Conservation (phyloP, 345 rosid species). For the Euclidium syriacum region DNA sequence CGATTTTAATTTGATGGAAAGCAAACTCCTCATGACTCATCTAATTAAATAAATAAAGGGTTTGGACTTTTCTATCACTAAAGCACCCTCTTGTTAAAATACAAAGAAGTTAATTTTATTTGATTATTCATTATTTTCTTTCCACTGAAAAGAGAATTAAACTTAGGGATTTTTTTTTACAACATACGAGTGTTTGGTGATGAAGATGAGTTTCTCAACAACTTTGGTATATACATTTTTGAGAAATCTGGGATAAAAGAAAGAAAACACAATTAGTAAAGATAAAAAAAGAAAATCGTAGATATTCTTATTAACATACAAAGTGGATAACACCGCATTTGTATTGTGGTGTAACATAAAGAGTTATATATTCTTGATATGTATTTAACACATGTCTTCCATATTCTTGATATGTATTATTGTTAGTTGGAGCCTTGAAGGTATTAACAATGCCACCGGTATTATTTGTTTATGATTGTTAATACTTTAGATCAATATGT, state of each 20-base stretch:
- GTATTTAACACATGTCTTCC: conserved; percentile 4
- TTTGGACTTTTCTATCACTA: not conserved
- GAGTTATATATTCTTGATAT: not conserved
- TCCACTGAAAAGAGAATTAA: not conserved
- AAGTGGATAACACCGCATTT: conserved; percentile 15
- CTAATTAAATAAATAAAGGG: not conserved
- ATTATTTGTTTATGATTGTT: not conserved
- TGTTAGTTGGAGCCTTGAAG: conserved; percentile 7
- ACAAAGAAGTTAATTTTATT: not conserved
- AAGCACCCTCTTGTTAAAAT: conserved; percentile 1
- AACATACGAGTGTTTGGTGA: not conserved
- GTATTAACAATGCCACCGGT: conserved; percentile 5
- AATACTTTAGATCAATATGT: not conserved
- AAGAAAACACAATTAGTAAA: not conserved
- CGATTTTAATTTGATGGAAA: conserved; percentile 14
- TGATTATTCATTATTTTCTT: not conserved
- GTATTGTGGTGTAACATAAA: not conserved
- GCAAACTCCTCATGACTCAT: conserved; percentile 18
- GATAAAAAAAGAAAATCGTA: not conserved
- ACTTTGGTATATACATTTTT: not conserved
- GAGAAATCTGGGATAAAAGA: not conserved
- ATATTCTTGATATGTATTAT: conserved; percentile 1
- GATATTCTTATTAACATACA: not conserved
- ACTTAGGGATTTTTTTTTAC: not conserved
- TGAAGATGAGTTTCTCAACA: not conserved